These are phyloP conservation scores for Thozetella sp. DNA, from an alignment of 495 filamentous ascomycete genomes.

Conservation along the genomic window DNA sequence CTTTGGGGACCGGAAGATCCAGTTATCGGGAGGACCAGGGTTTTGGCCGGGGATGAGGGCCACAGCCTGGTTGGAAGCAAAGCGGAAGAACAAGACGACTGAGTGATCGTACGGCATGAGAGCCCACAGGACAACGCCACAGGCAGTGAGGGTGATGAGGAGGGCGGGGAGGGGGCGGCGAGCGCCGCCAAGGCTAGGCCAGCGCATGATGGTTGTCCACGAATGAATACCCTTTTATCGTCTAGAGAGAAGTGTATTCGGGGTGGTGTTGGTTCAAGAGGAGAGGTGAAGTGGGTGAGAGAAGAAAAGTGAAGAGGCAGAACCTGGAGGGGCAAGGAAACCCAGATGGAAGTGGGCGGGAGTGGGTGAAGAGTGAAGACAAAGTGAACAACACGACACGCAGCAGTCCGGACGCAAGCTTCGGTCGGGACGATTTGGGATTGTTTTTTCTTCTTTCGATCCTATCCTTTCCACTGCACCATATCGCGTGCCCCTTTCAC, in stretches of 20 bases:
- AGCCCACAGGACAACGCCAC: background rate
- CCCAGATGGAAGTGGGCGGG: too few species aligned
- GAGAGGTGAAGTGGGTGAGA: background rate
- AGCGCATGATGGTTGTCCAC: background rate
- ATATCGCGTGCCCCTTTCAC: too few species aligned
- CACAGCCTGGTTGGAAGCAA: background rate
- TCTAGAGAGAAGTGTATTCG: background rate
- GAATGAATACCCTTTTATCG: conserved; percentile 2
- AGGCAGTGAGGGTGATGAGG: background rate
- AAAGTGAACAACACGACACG: too few species aligned
- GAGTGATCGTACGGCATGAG: background rate
- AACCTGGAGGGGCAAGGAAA: too few species aligned
- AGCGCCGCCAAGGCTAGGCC: background rate
- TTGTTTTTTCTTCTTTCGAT: too few species aligned
- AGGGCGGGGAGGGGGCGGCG: background rate
- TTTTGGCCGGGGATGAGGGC: background rate
- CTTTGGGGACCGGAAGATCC: background rate
- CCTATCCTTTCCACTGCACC: too few species aligned
- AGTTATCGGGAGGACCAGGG: background rate
- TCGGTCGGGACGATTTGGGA: too few species aligned
- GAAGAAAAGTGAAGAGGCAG: too few species aligned
- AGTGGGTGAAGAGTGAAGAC: too few species aligned
- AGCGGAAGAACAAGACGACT: background rate
- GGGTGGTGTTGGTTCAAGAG: too few species aligned
- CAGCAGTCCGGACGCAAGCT: too few species aligned